Base-by-base conservation (phyloP, 495 filamentous ascomycete species). In the Aspergillus sclerotioniger region DNA sequence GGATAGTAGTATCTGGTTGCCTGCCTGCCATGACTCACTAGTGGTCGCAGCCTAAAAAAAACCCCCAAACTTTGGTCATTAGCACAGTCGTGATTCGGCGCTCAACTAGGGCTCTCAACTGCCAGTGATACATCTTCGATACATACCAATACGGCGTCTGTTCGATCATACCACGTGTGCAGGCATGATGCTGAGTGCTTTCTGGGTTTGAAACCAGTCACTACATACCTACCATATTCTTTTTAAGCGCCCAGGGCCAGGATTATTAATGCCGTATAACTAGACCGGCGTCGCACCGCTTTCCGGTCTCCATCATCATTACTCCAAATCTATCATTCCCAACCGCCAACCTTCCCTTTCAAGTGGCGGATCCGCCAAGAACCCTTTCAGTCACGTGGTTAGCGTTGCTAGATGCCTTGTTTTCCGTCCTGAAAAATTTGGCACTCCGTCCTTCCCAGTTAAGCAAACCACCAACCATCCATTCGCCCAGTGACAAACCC, bases 361-460 rank as follows among this genome's bases (percentile, higher is more conserved):
- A 48, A 48, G 52, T 56, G 57, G 63, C 61, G 60, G 58, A 41
- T 39, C 51, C 29, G 64, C 64, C 64, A 67, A 63, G 58, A 45
- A 25, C 5, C 25, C 53, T 49, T 21, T 37, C 37, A n/a, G 10
- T n/a, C 46, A 49, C 21, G 28, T 56, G 61, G 13, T 60, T 61
- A 63, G 25, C 25, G 61, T 67, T 49, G 61, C 50, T 55, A 53
- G 63, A 53, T 69, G 65, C 65, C 66, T 67, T 66, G 68, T 60
- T 60, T 66, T 31, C 25, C n/a, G 47, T 32, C 70, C 70, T 70
- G 67, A 73, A 67, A 71, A 67, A 61, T 58, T 66, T 65, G 70
- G 70, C 68, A 67, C 53, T 59, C 58, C 59, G 28, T 49, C 41
- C 51, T 63, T 54, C 53, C 51, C 53, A 39, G 44, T 28, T 54